Evolutionary conservation across 345 rosid species (phyloP), one percentile per base, ranked within the genome.

Genomic region (Toxicodendron radicans): DNA sequence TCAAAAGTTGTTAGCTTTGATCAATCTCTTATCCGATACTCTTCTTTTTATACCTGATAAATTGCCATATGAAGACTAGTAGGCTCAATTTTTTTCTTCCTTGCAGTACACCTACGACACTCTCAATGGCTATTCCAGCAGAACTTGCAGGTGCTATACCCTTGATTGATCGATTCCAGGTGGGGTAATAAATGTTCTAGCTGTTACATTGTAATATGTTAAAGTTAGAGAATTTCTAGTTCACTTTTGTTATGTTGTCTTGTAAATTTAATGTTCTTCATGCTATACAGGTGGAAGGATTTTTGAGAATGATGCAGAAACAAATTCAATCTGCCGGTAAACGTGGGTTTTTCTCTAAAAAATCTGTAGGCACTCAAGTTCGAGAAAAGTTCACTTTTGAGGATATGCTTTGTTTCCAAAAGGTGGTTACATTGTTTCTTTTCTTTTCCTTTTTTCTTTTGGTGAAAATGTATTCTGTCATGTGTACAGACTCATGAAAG

Each of bases 341-440:
- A 63, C 97, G 98, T 64, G 90, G 96, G 14, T 91, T 95, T 81
- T 95, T 95, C 79, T 90, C 86, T 17, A 95, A 93, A 78, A 95
- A 91, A 72, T 81, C 96, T 9, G 77, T 65, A 1, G 96, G 93
- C 41, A 83, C 89, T 80, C 90, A 89, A 77, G 87, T 87, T 74
- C 88, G 86, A 66, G 99, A 90, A 68, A 94, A 88, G 72, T 91
- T 89, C 84, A 91, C 98, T 7, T 90, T 95, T 70, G 97, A 93
- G 86, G 99, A 95, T 78, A 95, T 95, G 99, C 76, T 95, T 58
- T 93, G 94, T 81, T 95, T 91, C 81, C 98, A 95, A 77, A 93
- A 93, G 99, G 99, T 95, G 32, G 64, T 13, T 27, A 18, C 41
- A 43, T 57, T 20, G 51, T 53, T 30, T 27, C 30, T 27, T 10